Conservation (phyloP, 2,329 filamentous ascomycete species). For the Cadophora gregata region DNA sequence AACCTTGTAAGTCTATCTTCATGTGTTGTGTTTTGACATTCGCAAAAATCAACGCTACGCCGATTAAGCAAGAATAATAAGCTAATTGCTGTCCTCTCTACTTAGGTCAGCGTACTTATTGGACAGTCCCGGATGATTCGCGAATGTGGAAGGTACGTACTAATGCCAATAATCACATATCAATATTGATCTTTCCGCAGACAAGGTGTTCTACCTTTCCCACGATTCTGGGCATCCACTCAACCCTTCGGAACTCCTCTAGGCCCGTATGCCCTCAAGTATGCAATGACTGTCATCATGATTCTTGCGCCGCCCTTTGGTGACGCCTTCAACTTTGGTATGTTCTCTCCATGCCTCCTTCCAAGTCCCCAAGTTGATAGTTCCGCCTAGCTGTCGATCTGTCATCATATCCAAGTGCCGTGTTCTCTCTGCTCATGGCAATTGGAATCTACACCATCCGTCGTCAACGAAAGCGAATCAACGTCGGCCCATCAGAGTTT, state of each 20-base stretch:
- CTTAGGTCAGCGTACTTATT: conserved; percentile 50
- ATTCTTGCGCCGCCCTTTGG: conserved; percentile 65
- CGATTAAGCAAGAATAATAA: neutral
- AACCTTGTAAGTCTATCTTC: conserved; percentile 48
- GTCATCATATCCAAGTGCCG: conserved; percentile 60
- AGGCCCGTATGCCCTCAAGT: conserved; percentile 64
- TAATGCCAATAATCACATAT: neutral
- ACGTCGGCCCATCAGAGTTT: conserved; percentile 58
- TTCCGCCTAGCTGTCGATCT: conserved; percentile 58
- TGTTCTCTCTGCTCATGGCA: conserved; percentile 63
- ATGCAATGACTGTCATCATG: conserved; percentile 62
- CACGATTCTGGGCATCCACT: conserved; percentile 66
- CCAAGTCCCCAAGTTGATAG: conserved; percentile 13
- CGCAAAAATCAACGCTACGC: neutral
- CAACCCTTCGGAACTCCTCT: conserved; percentile 67
- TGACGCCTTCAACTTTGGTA: conserved; percentile 68
- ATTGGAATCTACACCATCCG: conserved; percentile 65
- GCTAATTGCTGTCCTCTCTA: neutral
- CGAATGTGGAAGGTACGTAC: conserved; percentile 53
- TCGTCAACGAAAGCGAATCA: conserved; percentile 56
- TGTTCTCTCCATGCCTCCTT: conserved; percentile 23
- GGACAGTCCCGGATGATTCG: conserved; percentile 62
- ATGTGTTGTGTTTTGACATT: neutral
- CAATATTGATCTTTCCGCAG: neutral
- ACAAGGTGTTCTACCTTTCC: conserved; percentile 66